These are phyloP conservation scores for Plantago major DNA, from an alignment of 257 asterid genomes.

Conservation along the genomic window DNA sequence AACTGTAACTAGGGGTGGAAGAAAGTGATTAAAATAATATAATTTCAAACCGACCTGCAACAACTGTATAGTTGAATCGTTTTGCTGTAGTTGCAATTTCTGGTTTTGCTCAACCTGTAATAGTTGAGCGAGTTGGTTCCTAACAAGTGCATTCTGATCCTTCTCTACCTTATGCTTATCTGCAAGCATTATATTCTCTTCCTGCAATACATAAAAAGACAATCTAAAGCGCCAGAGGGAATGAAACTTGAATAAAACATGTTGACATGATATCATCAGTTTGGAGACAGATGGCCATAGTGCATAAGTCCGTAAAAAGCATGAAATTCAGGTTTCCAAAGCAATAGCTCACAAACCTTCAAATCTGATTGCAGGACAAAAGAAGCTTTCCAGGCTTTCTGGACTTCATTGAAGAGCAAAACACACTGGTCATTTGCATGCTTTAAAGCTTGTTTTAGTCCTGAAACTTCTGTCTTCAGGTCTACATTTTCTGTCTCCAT, in stretches of 20 bases:
- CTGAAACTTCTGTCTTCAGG: slow-evolving; percentile 60
- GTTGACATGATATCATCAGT: not conserved
- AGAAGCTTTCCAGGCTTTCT: slow-evolving; percentile 97
- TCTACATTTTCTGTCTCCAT: slow-evolving; percentile 65
- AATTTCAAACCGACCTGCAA: slow-evolving; percentile 57
- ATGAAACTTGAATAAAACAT: slow-evolving; percentile 7
- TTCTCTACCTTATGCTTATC: slow-evolving; percentile 81
- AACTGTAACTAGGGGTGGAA: slow-evolving; percentile 8
- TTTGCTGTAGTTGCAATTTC: slow-evolving; percentile 65
- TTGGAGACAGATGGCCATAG: not conserved
- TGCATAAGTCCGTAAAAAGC: too few relatives aligned
- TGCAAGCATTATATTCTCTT: slow-evolving; percentile 65
- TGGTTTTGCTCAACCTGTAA: slow-evolving; percentile 76
- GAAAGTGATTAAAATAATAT: slow-evolving; percentile 6
- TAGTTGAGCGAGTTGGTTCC: slow-evolving; percentile 73
- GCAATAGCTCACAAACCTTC: slow-evolving; percentile 52
- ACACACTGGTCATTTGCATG: slow-evolving; percentile 88
- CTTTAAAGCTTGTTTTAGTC: slow-evolving; percentile 61
- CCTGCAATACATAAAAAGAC: slow-evolving; percentile 44
- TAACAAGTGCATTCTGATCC: slow-evolving; percentile 78
- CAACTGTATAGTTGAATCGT: slow-evolving; percentile 70
- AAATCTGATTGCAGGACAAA: slow-evolving; percentile 84
- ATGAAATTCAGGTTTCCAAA: slow-evolving; percentile 4
- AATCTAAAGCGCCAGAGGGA: slow-evolving; percentile 11
- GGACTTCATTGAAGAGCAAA: slow-evolving; percentile 93